A percentile compares a stretch with the other conserved stretches of the same genome.
phyloP scores from a whole-genome alignment of 2,329 filamentous ascomycete genomes.

The Penicillium sp. region DNA sequence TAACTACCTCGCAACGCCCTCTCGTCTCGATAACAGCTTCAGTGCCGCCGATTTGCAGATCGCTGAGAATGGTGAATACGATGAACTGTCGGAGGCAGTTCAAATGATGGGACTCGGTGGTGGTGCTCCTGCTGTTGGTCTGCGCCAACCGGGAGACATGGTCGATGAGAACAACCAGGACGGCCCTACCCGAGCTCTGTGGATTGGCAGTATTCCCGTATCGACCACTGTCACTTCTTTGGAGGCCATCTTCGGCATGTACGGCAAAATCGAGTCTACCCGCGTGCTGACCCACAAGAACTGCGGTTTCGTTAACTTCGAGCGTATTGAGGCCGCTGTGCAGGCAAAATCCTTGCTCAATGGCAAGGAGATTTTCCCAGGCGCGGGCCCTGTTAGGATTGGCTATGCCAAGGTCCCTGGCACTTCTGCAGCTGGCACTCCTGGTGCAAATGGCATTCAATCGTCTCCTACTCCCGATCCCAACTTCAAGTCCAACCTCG shows the following conservation, averaged over 20 bases:
- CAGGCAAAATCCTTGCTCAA: slow-evolving; percentile 85
- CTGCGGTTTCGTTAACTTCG: slow-evolving; percentile 98
- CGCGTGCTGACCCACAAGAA: slow-evolving; percentile 97
- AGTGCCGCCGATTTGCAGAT: slow-evolving; percentile 72
- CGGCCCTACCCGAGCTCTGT: slow-evolving; percentile 86
- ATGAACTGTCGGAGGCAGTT: slow-evolving; percentile 76
- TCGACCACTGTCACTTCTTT: slow-evolving; percentile 95
- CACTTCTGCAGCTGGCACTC: slow-evolving; percentile 73
- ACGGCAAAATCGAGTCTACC: slow-evolving; percentile 85
- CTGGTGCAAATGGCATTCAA: slow-evolving; percentile 82
- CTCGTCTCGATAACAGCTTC: slow-evolving; percentile 72
- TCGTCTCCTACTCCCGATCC: slow-evolving; percentile 90
- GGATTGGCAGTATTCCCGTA: slow-evolving; percentile 95
- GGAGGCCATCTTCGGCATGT: slow-evolving; percentile 92
- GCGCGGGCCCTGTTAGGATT: slow-evolving; percentile 89
- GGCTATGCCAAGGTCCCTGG: slow-evolving; percentile 97
- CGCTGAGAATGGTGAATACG: slow-evolving; percentile 73
- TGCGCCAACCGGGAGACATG: slow-evolving; percentile 63
- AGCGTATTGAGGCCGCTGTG: slow-evolving; percentile 84
- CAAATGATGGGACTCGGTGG: slow-evolving; percentile 68
- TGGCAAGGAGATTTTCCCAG: slow-evolving; percentile 97
- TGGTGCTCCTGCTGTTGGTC: slow-evolving; percentile 53
- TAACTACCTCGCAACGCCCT: slow-evolving; percentile 74
- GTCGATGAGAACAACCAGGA: slow-evolving; percentile 78
- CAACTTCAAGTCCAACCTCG: slow-evolving; percentile 49